Evolutionary conservation across 768 basidiomycete genomes (phyloP).

Genomic region (Rhodocollybia butyracea): DNA sequence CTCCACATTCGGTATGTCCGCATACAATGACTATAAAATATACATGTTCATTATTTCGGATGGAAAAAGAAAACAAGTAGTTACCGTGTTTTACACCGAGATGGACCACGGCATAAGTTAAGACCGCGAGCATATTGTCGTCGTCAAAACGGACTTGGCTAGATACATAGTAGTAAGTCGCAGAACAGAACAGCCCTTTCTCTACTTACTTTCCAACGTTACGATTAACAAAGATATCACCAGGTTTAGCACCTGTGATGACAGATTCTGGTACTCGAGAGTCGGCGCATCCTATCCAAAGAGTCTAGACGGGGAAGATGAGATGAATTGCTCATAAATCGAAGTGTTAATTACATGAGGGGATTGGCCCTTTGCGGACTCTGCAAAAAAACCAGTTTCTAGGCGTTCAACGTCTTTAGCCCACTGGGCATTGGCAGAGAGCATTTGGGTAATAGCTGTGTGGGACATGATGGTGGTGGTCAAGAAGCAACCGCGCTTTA

Average conservation of each 20-base stretch:
- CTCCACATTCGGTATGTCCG: conserved; percentile 84
- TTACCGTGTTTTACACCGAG: conserved; percentile 78
- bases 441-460: conserved; percentile 26
- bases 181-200: neutral
- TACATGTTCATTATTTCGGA: conserved; percentile 28
- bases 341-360: conserved; percentile 50
- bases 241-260: conserved; percentile 65
- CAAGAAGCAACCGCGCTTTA: neutral
- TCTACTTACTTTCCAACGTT: conserved; percentile 81
- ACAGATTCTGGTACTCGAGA: conserved; percentile 83
- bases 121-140: conserved; percentile 64
- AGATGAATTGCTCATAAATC: neutral
- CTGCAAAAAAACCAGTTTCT: conserved; percentile 63
- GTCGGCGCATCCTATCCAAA: conserved; percentile 84
- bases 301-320: conserved; percentile 38
- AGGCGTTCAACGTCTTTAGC: conserved; percentile 50
- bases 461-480: conserved; percentile 9
- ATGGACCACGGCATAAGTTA: conserved; percentile 68
- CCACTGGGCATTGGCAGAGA: conserved; percentile 65
- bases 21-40: conserved; percentile 64
- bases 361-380: conserved; percentile 59
- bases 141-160: conserved; percentile 78
- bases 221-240: conserved; percentile 79
- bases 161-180: conserved; percentile 7
- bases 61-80: conserved; percentile 28